Conservation (phyloP, 371 early-diverging fungal genomes). For the Basidiobolus meristosporus region DNA sequence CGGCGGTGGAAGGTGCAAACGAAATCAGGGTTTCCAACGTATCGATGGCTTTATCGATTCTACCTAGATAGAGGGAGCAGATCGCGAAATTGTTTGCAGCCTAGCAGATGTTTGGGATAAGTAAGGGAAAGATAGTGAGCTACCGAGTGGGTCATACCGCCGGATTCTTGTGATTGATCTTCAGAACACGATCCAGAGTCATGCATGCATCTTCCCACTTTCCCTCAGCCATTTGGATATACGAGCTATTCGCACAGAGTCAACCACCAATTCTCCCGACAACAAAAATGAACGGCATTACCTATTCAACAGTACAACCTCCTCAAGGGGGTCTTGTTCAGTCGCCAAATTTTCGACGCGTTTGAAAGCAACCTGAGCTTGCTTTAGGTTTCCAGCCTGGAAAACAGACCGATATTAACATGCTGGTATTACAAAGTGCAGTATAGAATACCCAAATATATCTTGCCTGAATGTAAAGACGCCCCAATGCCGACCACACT, state of each 20-base stretch:
- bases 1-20: conserved; percentile 16
- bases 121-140: neutral
- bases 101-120: neutral
- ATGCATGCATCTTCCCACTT: conserved; percentile 25
- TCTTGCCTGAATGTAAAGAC: conserved; percentile 27
- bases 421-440: conserved; percentile 15
- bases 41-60: conserved; percentile 13
- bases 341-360: too few relatives aligned
- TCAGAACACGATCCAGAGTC: conserved; percentile 17
- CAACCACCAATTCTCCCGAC: neutral
- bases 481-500: conserved; percentile 23
- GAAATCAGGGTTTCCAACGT: conserved; percentile 10
- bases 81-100: conserved; percentile 31
- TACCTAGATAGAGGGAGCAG: conserved; percentile 30
- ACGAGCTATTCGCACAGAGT: conserved; percentile 9
- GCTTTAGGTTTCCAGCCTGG: too few relatives aligned
- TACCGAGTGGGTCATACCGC: conserved; percentile 8
- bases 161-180: conserved; percentile 22
- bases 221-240: conserved; percentile 22
- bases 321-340: too few relatives aligned
- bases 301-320: too few relatives aligned
- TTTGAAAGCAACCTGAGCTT: too few relatives aligned
- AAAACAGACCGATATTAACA: conserved; percentile 11
- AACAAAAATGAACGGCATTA: neutral
- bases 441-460: neutral